Conservation (phyloP, 805 yeast species). For the Saccharomycodes ludwigii region DNA sequence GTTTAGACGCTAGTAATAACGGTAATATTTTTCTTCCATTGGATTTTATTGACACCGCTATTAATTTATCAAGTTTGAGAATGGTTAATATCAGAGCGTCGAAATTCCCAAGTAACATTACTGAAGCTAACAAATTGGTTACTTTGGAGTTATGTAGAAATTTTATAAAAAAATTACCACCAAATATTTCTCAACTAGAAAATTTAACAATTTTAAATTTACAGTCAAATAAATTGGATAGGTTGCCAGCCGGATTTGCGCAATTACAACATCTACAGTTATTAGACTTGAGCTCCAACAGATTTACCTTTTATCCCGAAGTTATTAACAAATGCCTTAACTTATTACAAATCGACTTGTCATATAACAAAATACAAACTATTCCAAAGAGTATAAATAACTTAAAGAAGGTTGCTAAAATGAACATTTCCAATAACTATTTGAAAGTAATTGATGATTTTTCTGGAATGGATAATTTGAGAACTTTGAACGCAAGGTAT, state of each 20-base stretch:
- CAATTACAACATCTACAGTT: slow-evolving; percentile 40
- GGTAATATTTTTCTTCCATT: slow-evolving; percentile 75
- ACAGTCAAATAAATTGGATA: slow-evolving; percentile 61
- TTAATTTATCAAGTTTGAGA: slow-evolving; percentile 51
- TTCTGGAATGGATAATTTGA: slow-evolving; percentile 39
- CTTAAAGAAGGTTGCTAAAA: slow-evolving; percentile 47
- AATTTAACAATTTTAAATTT: slow-evolving; percentile 48
- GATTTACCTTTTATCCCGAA: slow-evolving; percentile 50
- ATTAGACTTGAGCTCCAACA: slow-evolving; percentile 73
- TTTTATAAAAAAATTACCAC: slow-evolving; percentile 52
- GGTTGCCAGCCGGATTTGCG: slow-evolving; percentile 50
- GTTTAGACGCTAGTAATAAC: slow-evolving; percentile 73
- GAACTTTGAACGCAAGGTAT: slow-evolving; percentile 66
- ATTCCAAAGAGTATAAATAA: slow-evolving; percentile 53
- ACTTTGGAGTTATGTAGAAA: slow-evolving; percentile 69
- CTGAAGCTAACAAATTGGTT: slow-evolving; percentile 54
- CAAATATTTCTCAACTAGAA: slow-evolving; percentile 38
- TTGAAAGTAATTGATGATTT: slow-evolving; percentile 33
- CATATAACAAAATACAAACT: slow-evolving; percentile 57
- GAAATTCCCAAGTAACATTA: slow-evolving; percentile 59
- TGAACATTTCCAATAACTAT: slow-evolving; percentile 66
- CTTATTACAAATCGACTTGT: slow-evolving; percentile 59
- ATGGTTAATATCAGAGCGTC: slow-evolving; percentile 66
- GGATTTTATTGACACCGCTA: slow-evolving; percentile 75
- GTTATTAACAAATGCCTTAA: slow-evolving; percentile 47